Base-by-base conservation (phyloP, 306 rosid genomes). In the Quercus variabilis region DNA sequence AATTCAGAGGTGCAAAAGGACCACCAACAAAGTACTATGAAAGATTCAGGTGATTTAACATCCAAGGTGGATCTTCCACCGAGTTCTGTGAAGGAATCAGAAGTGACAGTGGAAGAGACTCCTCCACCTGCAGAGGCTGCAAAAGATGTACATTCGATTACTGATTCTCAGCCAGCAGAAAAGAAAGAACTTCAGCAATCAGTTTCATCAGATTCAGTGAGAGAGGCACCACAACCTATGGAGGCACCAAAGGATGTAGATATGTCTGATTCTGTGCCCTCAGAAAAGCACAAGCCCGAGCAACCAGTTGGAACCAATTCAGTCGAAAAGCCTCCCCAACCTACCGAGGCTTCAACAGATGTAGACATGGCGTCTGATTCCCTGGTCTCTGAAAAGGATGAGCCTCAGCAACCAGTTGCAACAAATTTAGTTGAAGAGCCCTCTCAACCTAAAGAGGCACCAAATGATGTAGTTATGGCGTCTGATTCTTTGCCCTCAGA, bases 1-100 rank as follows among this genome's bases (percentile, higher is more conserved):
- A 78, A 72, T 74, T 73, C 86, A 77, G 88, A 85, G 65, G 49
- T 79, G 56, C 56, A 85, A 35, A 85, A 77, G 76, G 89, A 80
- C 76, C 89, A 74, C 59, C 82, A 79, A 60, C 85, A 80, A 55
- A 69, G 71, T 76, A 62, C 80, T 82, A 60, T 75, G 80, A 83
- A 76, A 31, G 83, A 54, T 57, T 76, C 86, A 60, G 86, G 67
- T 69, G 86, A 67, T 79, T 84, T 87, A 69, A 85, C 77, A 41
- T 79, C 88, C 64, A 85, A 87, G 79, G 88, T 41, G 74, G 84
- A 81, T 67, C 82, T 79, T 79, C 80, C 83, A 63, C 83, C 87
- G 59, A 82, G 75, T 86, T 82, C 88, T 56, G 82, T 51, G 75
- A 74, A 84, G 84, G 87, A 79, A 76, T 79, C 74, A 28, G 85